Base-by-base conservation (phyloP, 306 rosid genomes). In the Begonia masoniana region DNA sequence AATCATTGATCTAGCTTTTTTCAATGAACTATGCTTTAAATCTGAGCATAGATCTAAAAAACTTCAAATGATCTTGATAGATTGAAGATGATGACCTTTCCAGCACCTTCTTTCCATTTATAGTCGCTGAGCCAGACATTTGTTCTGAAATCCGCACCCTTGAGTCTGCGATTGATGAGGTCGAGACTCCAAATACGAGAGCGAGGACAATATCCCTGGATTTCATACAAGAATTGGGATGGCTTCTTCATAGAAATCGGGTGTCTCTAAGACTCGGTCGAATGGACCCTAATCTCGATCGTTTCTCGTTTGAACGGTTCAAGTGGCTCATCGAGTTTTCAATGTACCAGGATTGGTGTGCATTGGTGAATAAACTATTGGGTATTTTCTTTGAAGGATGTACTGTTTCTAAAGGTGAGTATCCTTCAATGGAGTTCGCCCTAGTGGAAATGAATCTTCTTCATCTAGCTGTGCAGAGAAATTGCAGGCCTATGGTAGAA, bases 321-420 rank as follows among this genome's bases (percentile, higher is more conserved):
- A 65, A 50, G 53, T 78, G 86, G 88, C 95, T 89, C 56, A 72
- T 82, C 68, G 85, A 82, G 70, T 89, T 85, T 68, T 78, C 91
- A 35, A 65, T 89, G 78, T 95, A 89, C 45, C 95, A 56, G 72
- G 83, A 85, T 68, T 89, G 97, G 95, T 80, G 91, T 64, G 81
- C 85, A 3, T 85, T 85, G 43, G 82, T 78, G 65, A 89, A 82
- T 45, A 89, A 80, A 59, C 91, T 89, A 43, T 62, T 89, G 67
- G 65, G 63, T 58, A 66, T 80, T 61, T 63, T 85, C 70, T 72
- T 80, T 64, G 87, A 80, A 41, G 88, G 83, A 10, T 6, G 39
- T 31, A 74, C 56, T 41, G 82, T 89, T 55, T 87, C 75, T 57
- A 46, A 74, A 0, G 94, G 85, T 62, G 80, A 71, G 12, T 74